These are phyloP conservation scores for Sporobolomyces pararoseus DNA, from an alignment of 768 basidiomycete genomes.

Conservation along the genomic window DNA sequence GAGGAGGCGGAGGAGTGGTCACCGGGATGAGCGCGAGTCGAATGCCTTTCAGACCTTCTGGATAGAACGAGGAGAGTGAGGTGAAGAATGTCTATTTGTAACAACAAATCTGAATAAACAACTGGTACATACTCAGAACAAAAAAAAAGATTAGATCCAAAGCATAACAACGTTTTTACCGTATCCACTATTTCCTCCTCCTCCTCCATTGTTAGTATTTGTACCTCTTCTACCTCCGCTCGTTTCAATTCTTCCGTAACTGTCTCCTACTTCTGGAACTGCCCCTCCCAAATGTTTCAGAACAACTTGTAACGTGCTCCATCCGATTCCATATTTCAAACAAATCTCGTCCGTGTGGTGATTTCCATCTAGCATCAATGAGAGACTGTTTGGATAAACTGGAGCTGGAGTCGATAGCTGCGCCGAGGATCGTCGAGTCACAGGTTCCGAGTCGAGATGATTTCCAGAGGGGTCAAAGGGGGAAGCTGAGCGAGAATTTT, in stretches of 20 bases:
- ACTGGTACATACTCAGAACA: not conserved
- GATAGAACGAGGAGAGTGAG: no score
- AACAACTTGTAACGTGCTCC: conserved; percentile 67
- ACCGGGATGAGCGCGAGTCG: no score
- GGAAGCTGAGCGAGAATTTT: no score
- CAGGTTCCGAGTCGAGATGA: no score
- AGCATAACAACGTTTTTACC: conserved; percentile 25
- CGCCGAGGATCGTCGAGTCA: no score
- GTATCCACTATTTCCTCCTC: conserved; percentile 15
- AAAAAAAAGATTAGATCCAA: not conserved
- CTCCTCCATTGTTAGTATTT: not conserved
- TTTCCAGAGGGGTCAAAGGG: no score
- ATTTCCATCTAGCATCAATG: conserved; percentile 70
- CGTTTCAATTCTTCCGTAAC: not conserved
- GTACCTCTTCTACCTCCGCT: not conserved
- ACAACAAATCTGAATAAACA: no score
- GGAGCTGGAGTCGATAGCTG: not conserved
- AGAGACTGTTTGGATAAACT: conserved; percentile 59
- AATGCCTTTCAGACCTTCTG: not conserved
- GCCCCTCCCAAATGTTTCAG: conserved; percentile 27
- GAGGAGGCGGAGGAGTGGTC: no score
- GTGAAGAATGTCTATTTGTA: no score
- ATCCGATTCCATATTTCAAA: conserved; percentile 73
- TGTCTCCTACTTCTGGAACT: not conserved
- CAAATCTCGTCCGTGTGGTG: conserved; percentile 90